Evolutionary conservation across 306 rosid species (phyloP).

Genomic region (Malus fusca): DNA sequence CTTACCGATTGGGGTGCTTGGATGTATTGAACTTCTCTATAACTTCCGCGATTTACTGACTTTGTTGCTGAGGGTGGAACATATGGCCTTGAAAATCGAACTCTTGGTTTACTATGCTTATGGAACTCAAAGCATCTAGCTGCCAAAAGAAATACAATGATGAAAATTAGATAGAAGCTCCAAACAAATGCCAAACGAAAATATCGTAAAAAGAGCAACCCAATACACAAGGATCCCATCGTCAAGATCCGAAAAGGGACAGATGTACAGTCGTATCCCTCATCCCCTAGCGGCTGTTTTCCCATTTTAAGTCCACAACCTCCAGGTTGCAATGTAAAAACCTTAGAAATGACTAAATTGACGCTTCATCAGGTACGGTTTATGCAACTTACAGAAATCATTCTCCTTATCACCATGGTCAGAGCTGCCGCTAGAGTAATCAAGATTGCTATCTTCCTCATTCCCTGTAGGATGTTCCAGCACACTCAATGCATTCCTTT

Average conservation of each 20-base stretch:
- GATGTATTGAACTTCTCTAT: slow-evolving; percentile 47
- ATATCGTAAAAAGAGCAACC: neutral
- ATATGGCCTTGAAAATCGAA: slow-evolving; percentile 35
- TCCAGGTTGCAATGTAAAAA: neutral
- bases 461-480: slow-evolving; percentile 65
- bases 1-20: slow-evolving; percentile 38
- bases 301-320: neutral
- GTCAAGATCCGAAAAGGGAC: neutral
- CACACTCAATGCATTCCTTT: slow-evolving; percentile 69
- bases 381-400: slow-evolving; percentile 38
- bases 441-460: slow-evolving; percentile 37
- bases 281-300: neutral
- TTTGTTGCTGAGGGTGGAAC: slow-evolving; percentile 29
- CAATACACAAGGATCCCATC: neutral
- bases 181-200: neutral
- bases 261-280: neutral
- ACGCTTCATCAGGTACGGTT: neutral
- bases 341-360: neutral
- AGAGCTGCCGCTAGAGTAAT: slow-evolving; percentile 50
- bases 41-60: slow-evolving; percentile 29
- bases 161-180: neutral
- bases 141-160: slow-evolving; percentile 18
- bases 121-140: slow-evolving; percentile 44
- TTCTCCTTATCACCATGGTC: slow-evolving; percentile 55
- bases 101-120: slow-evolving; percentile 40